A percentile compares a stretch with the other conserved stretches of the same genome.
Conservation (phyloP, 305 asterid species). For the Plantago rigida region DNA sequence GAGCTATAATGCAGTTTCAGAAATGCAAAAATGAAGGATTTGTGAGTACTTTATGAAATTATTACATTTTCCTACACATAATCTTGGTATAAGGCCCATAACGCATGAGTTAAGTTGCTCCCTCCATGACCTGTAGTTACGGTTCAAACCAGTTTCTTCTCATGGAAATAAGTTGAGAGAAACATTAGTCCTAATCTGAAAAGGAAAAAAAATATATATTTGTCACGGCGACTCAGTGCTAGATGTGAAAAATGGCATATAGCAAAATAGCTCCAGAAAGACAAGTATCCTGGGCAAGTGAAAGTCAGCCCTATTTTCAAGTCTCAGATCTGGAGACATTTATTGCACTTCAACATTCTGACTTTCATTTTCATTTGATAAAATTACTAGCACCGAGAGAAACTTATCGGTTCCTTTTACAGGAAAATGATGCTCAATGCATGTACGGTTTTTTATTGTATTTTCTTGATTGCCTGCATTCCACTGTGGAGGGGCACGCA, state of each 20-base stretch:
- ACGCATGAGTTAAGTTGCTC: background rate
- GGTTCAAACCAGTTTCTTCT: too few species aligned
- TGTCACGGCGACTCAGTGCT: too few species aligned
- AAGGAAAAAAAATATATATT: too few species aligned
- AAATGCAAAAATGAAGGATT: conserved; percentile 55
- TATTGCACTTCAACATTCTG: conserved; percentile 1
- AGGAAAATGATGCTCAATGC: conserved; percentile 82
- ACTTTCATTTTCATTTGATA: background rate
- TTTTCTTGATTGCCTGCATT: conserved; percentile 68
- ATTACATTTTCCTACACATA: conserved; percentile 13
- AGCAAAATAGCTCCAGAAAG: background rate
- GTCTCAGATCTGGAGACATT: background rate
- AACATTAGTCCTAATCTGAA: too few species aligned
- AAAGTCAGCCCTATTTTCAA: too few species aligned
- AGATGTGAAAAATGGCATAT: too few species aligned
- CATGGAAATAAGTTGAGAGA: too few species aligned
- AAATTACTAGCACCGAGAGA: background rate
- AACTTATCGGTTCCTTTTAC: conserved; percentile 9
- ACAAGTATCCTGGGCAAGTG: background rate
- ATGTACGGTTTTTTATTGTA: conserved; percentile 68
- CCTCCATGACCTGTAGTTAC: too few species aligned
- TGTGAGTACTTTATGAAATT: conserved; percentile 33
- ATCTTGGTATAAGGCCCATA: background rate
- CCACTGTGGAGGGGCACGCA: conserved; percentile 78
- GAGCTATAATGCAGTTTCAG: conserved; percentile 65